Conservation (phyloP, 441 rosid species). For the Populus trichocarpa region DNA sequence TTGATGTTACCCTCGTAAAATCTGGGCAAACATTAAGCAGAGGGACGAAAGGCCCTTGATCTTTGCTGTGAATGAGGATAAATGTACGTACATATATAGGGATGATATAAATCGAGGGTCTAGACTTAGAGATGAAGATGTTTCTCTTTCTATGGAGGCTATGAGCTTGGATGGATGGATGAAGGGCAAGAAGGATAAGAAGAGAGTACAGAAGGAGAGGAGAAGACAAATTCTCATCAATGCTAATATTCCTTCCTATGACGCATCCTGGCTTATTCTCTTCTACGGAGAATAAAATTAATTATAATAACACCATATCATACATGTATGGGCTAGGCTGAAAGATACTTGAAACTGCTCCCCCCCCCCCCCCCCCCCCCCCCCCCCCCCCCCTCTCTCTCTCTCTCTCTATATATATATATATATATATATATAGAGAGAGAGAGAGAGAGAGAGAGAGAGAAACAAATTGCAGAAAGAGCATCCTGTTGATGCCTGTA, state of each 20-base stretch:
- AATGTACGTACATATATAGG: background rate
- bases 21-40: background rate
- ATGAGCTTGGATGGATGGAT: slow-evolving; percentile 2
- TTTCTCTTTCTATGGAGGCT: background rate
- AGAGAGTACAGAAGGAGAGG: background rate
- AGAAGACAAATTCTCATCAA: slow-evolving; percentile 31
- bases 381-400: no score
- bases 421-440: no score
- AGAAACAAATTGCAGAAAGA: no score
- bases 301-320: background rate
- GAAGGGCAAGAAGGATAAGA: slow-evolving; percentile 16
- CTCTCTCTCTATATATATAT: no score
- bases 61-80: background rate
- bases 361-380: no score
- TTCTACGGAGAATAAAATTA: slow-evolving; percentile 5
- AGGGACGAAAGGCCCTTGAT: background rate
- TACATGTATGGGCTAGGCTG: background rate
- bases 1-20: background rate
- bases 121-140: background rate
- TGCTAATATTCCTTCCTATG: slow-evolving; percentile 32
- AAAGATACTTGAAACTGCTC: background rate
- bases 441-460: no score
- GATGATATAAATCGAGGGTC: background rate
- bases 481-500: background rate
- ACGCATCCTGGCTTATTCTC: slow-evolving; percentile 13